phyloP scores from a whole-genome alignment of 1,284 basidiomycete genomes.

The Fistulina hepatica region DNA sequence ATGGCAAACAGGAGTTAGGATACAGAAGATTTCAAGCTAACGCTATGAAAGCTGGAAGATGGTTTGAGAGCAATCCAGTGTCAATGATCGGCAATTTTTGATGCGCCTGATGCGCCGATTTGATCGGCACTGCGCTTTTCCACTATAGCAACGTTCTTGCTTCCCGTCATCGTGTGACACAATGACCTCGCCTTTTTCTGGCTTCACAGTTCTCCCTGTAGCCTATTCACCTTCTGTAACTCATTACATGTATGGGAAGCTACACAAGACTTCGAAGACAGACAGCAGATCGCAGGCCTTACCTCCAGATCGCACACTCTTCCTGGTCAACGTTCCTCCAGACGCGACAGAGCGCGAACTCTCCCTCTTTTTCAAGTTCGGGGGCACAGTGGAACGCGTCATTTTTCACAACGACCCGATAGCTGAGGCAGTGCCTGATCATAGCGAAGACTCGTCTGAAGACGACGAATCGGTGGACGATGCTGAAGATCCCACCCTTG shows the following conservation, averaged over 20 bases:
- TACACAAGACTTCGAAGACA: constrained; percentile 41
- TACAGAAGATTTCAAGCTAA: no score
- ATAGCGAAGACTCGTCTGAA: constrained; percentile 28
- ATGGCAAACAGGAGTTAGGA: no score
- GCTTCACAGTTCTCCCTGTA: constrained; percentile 52
- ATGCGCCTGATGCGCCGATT: no score
- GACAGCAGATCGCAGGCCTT: constrained; percentile 23
- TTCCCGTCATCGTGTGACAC: constrained; percentile 16
- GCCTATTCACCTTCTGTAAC: constrained; percentile 41
- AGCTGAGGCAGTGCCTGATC: constrained; percentile 12
- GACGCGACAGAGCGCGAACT: constrained; percentile 76
- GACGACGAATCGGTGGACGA: constrained; percentile 29
- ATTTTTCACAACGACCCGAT: constrained; percentile 41
- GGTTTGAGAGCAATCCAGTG: no score
- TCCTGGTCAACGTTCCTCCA: constrained; percentile 77
- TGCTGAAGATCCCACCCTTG: constrained; percentile 21
- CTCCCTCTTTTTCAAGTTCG: constrained; percentile 57
- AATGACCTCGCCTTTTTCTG: constrained; percentile 27
- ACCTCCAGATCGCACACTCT: constrained; percentile 68
- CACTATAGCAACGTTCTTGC: no score
- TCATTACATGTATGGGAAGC: constrained; percentile 53
- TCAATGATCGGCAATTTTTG: no score
- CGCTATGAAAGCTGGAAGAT: no score
- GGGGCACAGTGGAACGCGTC: constrained; percentile 69
- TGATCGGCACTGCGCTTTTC: no score